Evolutionary conservation across 208 protist genomes (phyloP), one percentile per base, ranked within the genome.

Genomic region (Trypanosoma melophagium): DNA sequence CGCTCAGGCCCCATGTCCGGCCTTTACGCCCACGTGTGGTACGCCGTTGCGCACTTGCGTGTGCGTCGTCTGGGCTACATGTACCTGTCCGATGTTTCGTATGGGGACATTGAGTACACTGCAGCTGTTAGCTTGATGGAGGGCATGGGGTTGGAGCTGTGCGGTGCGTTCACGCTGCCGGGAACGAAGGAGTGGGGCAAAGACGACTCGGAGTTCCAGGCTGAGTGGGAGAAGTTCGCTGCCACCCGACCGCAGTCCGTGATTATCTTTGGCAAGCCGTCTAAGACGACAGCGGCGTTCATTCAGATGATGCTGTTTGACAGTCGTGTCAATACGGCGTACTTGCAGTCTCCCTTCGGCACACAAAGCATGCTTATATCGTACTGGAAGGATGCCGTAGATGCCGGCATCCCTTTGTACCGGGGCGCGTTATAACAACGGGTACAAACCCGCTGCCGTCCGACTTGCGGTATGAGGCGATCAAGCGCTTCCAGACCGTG

Each of bases 1-100:
- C 60, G 77, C 8, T 57, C 72, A 3, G 74, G 82, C 17, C 70
- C 80, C 8, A 45, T 55, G 19, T 50, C 69, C 0, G 83, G 78
- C 63, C 56, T 89, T 35, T 21, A 71, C 19, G 62, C 73, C 50
- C 40, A 86, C 16, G 14, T 82, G 13, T 22, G 49, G 16, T 66
- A 74, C 60, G 50, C 69, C n/a, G 5, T 79, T 21, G 76, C 66
- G 41, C 41, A n/a, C 0, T 57, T 84, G 16, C 66, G 68, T 17
- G 60, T 62, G 17, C 49, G 68, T 2, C 76, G 76, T 51, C 49
- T 89, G 7, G 80, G 69, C 44, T 69, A 69, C 41, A 76, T 76
- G 70, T 58, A 69, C 41, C 50, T 76, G 21, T 24, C 9, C 2
- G 50, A 58, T 57, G 44, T 62, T 8, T 53, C 44, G 42, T 64